Percentiles rank a stretch among this genome's conserved stretches.
Conservation (phyloP, 164 flowering plant species). For the Protea cynaroides region DNA sequence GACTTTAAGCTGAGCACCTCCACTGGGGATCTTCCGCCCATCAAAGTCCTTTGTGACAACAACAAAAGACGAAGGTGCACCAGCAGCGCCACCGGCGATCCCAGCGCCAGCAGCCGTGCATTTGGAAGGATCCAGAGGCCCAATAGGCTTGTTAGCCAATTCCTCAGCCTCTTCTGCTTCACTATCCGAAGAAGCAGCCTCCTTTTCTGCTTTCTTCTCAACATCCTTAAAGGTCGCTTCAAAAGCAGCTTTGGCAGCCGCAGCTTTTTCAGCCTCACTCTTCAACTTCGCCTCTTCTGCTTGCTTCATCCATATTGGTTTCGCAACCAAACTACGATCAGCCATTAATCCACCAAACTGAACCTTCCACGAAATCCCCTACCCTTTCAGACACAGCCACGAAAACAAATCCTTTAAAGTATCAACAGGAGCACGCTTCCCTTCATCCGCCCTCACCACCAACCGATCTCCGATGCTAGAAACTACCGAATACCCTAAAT, state of each 20-base stretch:
- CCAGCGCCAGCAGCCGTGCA: slow-evolving; percentile 93
- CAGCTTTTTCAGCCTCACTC: slow-evolving; percentile 86
- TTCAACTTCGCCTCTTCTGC: slow-evolving; percentile 95
- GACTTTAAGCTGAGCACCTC: slow-evolving; percentile 72
- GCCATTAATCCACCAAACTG: slow-evolving; percentile 31
- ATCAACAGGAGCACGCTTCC: not conserved
- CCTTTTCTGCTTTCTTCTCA: slow-evolving; percentile 28
- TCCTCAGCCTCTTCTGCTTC: slow-evolving; percentile 62
- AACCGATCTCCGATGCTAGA: not conserved
- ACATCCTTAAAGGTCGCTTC: slow-evolving; percentile 91
- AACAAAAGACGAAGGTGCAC: slow-evolving; percentile 58
- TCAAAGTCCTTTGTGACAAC: slow-evolving; percentile 81
- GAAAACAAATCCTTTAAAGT: not conserved
- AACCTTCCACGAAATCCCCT: slow-evolving; percentile 2
- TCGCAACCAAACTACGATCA: slow-evolving; percentile 39
- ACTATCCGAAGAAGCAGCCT: slow-evolving; percentile 44
- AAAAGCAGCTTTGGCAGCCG: slow-evolving; percentile 97
- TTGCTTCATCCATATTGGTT: slow-evolving; percentile 92
- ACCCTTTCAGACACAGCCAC: not conserved
- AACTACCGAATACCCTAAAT: not conserved
- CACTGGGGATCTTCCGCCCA: slow-evolving; percentile 63
- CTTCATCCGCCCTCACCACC: not conserved
- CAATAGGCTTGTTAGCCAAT: slow-evolving; percentile 58
- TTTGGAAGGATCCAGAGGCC: slow-evolving; percentile 80
- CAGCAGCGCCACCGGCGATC: slow-evolving; percentile 85